Percentiles rank a stretch among this genome's conserved stretches.
These are phyloP conservation scores for Termitomyces bulborhizus DNA, from an alignment of 768 basidiomycete species.

Conservation along the genomic window DNA sequence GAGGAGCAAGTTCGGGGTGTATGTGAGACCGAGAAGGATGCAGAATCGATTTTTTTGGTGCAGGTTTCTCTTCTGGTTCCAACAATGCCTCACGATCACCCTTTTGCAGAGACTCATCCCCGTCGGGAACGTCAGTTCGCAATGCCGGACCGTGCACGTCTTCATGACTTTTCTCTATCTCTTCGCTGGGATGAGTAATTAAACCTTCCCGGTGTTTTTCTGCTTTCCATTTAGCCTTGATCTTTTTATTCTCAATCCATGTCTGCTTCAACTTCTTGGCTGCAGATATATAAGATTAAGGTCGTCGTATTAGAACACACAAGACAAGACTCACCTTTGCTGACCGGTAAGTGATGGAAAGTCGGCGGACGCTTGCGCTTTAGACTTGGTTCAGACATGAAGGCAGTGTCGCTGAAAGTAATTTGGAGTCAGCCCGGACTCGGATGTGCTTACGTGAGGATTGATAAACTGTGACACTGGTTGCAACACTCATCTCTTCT, in stretches of 20 bases:
- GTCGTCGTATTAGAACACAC: not conserved
- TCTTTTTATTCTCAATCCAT: conserved; percentile 74
- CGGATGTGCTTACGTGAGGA: conserved; percentile 16
- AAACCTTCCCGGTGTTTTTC: conserved; percentile 50
- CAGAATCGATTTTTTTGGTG: conserved; percentile 10
- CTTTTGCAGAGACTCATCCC: conserved; percentile 9
- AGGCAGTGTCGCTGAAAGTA: conserved; percentile 9
- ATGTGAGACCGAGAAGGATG: conserved; percentile 23
- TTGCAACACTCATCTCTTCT: conserved; percentile 8
- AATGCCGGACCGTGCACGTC: conserved; percentile 12
- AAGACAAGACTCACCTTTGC: conserved; percentile 42
- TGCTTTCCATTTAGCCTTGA: conserved; percentile 73
- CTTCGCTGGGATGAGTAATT: conserved; percentile 14
- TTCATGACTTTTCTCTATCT: not conserved
- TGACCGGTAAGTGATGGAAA: conserved; percentile 59
- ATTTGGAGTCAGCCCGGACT: conserved; percentile 3
- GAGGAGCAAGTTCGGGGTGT: conserved; percentile 18
- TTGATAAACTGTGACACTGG: conserved; percentile 16
- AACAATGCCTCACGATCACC: conserved; percentile 7
- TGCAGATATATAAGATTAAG: conserved; percentile 22
- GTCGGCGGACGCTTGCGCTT: conserved; percentile 63
- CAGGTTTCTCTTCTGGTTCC: conserved; percentile 11
- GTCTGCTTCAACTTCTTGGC: conserved; percentile 77
- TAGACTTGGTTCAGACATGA: conserved; percentile 15
- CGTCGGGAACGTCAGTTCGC: conserved; percentile 11